A percentile compares a stretch with the other conserved stretches of the same genome.
phyloP scores from a whole-genome alignment of 805 yeast species.

The Tetrapisispora namnaoensis region DNA sequence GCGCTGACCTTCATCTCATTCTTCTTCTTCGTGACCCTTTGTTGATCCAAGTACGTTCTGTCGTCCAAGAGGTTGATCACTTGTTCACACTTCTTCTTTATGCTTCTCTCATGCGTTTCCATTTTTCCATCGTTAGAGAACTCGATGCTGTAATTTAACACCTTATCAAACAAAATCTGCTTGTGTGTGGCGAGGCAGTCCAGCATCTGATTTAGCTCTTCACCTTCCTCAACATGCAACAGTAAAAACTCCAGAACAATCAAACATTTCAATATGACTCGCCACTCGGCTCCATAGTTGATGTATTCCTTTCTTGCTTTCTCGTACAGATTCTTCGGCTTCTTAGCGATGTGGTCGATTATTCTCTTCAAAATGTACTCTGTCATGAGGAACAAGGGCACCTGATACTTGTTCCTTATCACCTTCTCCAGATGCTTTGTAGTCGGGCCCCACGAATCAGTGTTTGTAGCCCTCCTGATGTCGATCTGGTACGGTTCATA shows the following conservation, averaged over 20 bases:
- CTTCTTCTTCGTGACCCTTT: constrained; percentile 21
- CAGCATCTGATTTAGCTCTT: constrained; percentile 21
- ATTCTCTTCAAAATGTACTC: constrained; percentile 30
- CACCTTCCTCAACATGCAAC: constrained; percentile 26
- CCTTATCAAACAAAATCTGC: constrained; percentile 24
- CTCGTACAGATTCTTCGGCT: constrained; percentile 30
- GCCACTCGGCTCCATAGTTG: constrained; percentile 34
- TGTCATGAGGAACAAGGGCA: constrained; percentile 24
- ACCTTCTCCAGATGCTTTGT: constrained; percentile 33
- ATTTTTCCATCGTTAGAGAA: constrained; percentile 30
- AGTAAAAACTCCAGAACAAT: constrained; percentile 28
- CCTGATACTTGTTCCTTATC: constrained; percentile 21
- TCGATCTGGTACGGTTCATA: constrained; percentile 31
- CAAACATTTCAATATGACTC: constrained; percentile 32
- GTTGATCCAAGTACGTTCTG: constrained; percentile 21
- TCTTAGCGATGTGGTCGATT: constrained; percentile 29
- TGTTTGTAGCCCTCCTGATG: constrained; percentile 39
- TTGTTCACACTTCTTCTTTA: constrained; percentile 26
- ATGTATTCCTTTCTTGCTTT: constrained; percentile 33
- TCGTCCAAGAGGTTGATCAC: constrained; percentile 24
- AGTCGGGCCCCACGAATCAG: constrained; percentile 47
- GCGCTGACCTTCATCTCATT: constrained; percentile 21
- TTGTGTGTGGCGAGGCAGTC: constrained; percentile 24
- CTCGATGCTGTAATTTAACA: constrained; percentile 20
- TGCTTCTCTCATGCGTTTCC: constrained; percentile 31